Conservation (phyloP, 768 basidiomycete genomes). For the Termitomyces bulborhizus region DNA sequence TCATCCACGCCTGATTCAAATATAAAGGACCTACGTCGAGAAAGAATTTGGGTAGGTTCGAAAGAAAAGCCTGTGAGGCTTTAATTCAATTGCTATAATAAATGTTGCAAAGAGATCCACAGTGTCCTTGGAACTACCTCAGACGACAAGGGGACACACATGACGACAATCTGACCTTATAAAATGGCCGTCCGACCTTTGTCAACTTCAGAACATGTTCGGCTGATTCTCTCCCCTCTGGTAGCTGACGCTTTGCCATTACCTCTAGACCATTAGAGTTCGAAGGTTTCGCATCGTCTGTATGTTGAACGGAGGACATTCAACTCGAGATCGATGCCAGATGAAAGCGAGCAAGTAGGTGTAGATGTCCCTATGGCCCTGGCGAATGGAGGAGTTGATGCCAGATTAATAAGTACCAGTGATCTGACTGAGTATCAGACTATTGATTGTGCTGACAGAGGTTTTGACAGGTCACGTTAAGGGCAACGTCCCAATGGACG, state of each 20-base stretch:
- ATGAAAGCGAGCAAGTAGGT: neutral
- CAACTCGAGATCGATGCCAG: neutral
- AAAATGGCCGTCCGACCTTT: constrained; percentile 10
- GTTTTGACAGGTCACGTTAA: constrained; percentile 1
- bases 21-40: constrained; percentile 7
- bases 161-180: constrained; percentile 3
- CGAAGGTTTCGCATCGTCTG: constrained; percentile 1
- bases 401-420: constrained; percentile 9
- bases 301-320: neutral
- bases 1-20: neutral
- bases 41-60: constrained; percentile 8
- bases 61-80: constrained; percentile 9
- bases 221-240: neutral
- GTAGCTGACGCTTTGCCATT: neutral
- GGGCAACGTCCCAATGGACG: neutral
- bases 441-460: constrained; percentile 7
- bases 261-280: neutral
- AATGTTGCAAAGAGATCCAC: constrained; percentile 13
- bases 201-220: constrained; percentile 11
- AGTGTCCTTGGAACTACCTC: constrained; percentile 4
- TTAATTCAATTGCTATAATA: constrained; percentile 9
- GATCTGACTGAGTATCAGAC: constrained; percentile 5
- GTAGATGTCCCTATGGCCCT: neutral
- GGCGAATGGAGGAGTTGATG: constrained; percentile 1
- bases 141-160: neutral